These are phyloP conservation scores for Podila epicladia DNA, from an alignment of 192 early-diverging fungal genomes.

Conservation along the genomic window DNA sequence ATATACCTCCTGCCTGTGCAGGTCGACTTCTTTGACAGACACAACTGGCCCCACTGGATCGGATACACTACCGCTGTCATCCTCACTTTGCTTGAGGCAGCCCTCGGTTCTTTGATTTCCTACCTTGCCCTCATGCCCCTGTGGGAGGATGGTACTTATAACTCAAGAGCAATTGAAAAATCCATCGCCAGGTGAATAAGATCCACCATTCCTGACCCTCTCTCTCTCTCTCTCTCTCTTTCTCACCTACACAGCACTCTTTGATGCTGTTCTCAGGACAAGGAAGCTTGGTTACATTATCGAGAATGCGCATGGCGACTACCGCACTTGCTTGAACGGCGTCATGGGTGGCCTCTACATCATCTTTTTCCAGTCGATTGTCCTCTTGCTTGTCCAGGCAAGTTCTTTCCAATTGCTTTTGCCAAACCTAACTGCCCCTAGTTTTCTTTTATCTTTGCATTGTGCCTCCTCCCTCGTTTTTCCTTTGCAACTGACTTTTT, in stretches of 20 bases:
- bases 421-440: conserved; percentile 8
- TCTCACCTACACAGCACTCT: conserved; percentile 41
- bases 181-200: not conserved
- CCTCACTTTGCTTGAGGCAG: conserved; percentile 63
- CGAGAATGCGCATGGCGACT: conserved; percentile 45
- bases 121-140: conserved; percentile 65
- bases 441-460: conserved; percentile 22
- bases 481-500: conserved; percentile 30
- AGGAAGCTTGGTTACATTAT: conserved; percentile 57
- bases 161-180: no score
- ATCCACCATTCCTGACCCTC: not conserved
- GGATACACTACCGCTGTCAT: conserved; percentile 62
- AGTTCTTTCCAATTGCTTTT: not conserved
- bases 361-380: conserved; percentile 41
- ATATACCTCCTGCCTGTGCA: conserved; percentile 62
- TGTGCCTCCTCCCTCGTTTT: conserved; percentile 21
- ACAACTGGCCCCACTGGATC: conserved; percentile 61
- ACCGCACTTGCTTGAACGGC: conserved; percentile 43
- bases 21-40: conserved; percentile 58
- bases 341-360: conserved; percentile 27
- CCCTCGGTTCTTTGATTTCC: conserved; percentile 58
- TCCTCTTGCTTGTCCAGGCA: conserved; percentile 42
- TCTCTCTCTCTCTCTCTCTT: not conserved
- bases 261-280: conserved; percentile 62
- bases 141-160: conserved; percentile 57